Conservation (phyloP, 495 filamentous ascomycete species). For the Annulohypoxylon maeteangense region DNA sequence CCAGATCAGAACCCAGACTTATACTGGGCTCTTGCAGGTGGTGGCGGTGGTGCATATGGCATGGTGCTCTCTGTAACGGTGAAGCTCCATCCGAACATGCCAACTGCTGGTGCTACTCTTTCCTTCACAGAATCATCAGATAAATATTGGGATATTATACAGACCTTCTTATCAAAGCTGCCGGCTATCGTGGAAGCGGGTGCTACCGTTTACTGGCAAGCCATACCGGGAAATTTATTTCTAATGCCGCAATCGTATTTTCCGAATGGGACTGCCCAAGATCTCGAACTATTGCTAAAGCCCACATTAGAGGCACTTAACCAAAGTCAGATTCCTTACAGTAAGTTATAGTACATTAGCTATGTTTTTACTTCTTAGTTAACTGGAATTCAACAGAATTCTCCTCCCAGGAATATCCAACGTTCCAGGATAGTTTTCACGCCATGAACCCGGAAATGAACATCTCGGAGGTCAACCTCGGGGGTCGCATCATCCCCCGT, state of each 20-base stretch:
- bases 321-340: not conserved
- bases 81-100: constrained; percentile 22
- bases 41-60: constrained; percentile 65
- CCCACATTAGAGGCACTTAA: not conserved
- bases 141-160: constrained; percentile 7
- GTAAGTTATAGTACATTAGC: not conserved
- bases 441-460: not conserved
- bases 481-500: not conserved
- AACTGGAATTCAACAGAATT: too few relatives aligned
- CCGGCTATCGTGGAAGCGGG: not conserved
- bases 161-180: constrained; percentile 1
- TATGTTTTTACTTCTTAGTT: too few relatives aligned
- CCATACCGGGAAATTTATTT: constrained; percentile 11
- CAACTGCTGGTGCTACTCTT: not conserved
- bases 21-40: constrained; percentile 70
- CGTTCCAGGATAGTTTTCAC: not conserved
- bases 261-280: constrained; percentile 1
- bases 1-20: constrained; percentile 60
- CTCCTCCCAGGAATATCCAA: too few relatives aligned
- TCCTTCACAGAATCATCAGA: not conserved
- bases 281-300: not conserved
- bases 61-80: constrained; percentile 60
- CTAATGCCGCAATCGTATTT: constrained; percentile 12
- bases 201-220: not conserved
- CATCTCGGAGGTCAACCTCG: not conserved